Base-by-base conservation (phyloP, 2,329 filamentous ascomycete genomes). In the Colletotrichum tabaci region DNA sequence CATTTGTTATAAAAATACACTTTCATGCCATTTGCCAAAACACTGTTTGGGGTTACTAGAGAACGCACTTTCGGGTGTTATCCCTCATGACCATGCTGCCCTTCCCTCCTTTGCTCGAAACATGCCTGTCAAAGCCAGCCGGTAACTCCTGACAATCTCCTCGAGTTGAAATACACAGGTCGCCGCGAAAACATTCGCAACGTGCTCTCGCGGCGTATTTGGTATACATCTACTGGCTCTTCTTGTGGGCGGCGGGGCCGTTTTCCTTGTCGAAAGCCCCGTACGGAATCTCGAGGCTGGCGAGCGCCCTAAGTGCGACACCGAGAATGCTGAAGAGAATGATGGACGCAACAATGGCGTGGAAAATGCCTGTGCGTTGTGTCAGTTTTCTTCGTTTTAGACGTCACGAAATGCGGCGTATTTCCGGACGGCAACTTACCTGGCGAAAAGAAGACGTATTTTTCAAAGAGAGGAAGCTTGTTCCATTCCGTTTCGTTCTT, bases 251-350 rank as follows among this genome's bases (percentile, higher is more conserved):
- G 47, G 91, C 87, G n/a, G 94, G 94, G 0, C 95, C 94, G 87
- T 94, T 97, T 77, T 98, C 96, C 87, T 98, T 98, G 80, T 97
- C 96, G 80, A 98, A 99, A 2, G 96, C 95, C 74, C 93, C 94
- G 81, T 98, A 98, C 1, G 94, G 93, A 40, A 98, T 94, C 81
- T 98, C 88, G 21, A 99, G 87, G 75, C 94, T 96, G 8, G 89
- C 86, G 15, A 98, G 86, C 16, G 93, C 95, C 71, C 83, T 89
- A 66, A 98, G 84, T 16, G 93, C 96, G 67, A 95, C 91, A 75
- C 92, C 92, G 7, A 98, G 85, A 75, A 98, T 95, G 38, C 89
- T 84, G 72, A 97, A 83, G 60, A 98, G 87, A 49, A 98, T 81
- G 21, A 96, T 81, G 3, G 89, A 84, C 26, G 91, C 91, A 47